Evolutionary conservation across 2,329 filamentous ascomycete genomes (phyloP), one percentile per base, ranked within the genome.

Genomic region (Furcasterigmium furcatum): DNA sequence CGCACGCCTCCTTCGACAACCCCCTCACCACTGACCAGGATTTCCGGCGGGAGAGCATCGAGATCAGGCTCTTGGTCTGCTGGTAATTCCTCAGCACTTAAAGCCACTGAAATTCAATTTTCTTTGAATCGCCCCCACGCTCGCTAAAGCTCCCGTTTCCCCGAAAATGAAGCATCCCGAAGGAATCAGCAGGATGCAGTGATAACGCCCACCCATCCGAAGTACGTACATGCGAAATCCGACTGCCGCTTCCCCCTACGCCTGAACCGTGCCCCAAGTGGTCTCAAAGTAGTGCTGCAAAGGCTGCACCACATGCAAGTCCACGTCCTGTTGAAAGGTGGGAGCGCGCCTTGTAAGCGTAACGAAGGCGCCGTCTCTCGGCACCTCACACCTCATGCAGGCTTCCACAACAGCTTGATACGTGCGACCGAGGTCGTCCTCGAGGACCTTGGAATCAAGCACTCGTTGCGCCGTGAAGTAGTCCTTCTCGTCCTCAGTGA

Each of bases 1-100:
- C 44, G 4, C 44, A 46, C 22, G 44, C 44, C 9, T 46, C 44
- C 4, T 46, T 46, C 20, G 38, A 46, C 18, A 46, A 41, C 18
- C 44, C 44, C n/a, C 38, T 35, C 21, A 41, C 27, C 12, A 35
- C 16, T 16, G 16, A 30, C n/a, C 3, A n/a, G 5, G 44, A 46
- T 20, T 35, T 46, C 8, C 24, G 20, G 20, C 38, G 44, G 5
- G 44, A 46, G 19, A 46, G 44, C 29, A 46, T 46, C 24, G 44
- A 46, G 19, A 46, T 46, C 38, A n/a, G 44, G 13, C 13, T 46
- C 5, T 20, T 46, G 14, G 44, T 46, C 21, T 14, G 27, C 16
- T 46, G 44, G 44, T 18, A 32, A 10, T 2, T n/a, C n/a, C n/a
- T n/a, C n/a, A n/a, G n/a, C n/a, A n/a, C 7, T 13, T n/a, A 21